Base-by-base conservation (phyloP, 371 early-diverging fungal species). In the Rozella allomycis region DNA sequence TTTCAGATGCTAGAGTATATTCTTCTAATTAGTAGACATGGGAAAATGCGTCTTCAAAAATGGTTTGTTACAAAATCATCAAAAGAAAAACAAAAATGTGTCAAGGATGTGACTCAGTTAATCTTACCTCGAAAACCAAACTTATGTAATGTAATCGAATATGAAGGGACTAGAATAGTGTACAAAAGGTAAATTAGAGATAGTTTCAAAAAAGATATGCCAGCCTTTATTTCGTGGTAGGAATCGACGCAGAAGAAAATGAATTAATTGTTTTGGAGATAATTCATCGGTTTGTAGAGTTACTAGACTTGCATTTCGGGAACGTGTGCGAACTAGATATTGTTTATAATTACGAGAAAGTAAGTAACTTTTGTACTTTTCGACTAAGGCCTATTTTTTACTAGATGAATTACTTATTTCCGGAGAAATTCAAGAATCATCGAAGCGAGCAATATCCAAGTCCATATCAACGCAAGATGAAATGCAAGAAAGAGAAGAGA, bases 201-300 rank as follows among this genome's bases (percentile, higher is more conserved):
- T 11, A 21, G 30, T 26, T 31, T 3, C 16, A 41, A 13, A 17
- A 26, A 42, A 84, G 87, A 67, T 91, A 91, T 46, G 96, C 93
- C 22, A 76, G 77, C 41, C 56, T 93, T 26, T 93, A 75, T 56
- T 91, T 93, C 50, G 72, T 94, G 4, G 78, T 81, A n/a, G 90
- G 88, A 10, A 78, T 82, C 31, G 81, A 74, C 26, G 49, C 68
- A 22, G 68, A 75, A 37, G 90, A 85, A 44, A 94, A 94, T 47
- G 96, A 94, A 45, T 69, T 94, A 11, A 49, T 90, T 20, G 70
- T 70, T 4, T 63, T 94, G 17, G 96, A 94, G 43, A 69, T 90
- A 34, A 83, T 94, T 32, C 96, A 94, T 38, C 77, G 96, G 25
- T 94, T 82, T 50, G 96, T 94, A 25, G 93, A 94, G 48, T 72